phyloP scores from a whole-genome alignment of 2,329 filamentous ascomycete genomes.

The Aspergillus texensis region DNA sequence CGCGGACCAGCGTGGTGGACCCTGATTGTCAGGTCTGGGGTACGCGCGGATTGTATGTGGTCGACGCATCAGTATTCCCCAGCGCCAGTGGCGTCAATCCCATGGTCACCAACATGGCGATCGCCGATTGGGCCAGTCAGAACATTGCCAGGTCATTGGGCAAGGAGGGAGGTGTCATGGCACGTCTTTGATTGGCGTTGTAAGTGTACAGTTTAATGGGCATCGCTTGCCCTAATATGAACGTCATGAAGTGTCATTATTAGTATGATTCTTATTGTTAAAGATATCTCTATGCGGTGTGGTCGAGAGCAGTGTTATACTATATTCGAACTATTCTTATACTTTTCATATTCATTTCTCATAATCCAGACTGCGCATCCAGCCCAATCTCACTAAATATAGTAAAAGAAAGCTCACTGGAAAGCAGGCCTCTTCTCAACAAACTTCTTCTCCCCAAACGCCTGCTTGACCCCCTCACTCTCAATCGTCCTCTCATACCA shows the following conservation, averaged over 20 bases:
- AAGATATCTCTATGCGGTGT: neutral
- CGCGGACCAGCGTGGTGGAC: slow-evolving; percentile 49
- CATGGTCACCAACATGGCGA: slow-evolving; percentile 56
- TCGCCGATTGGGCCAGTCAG: slow-evolving; percentile 50
- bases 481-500: slow-evolving; percentile 28
- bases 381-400: neutral
- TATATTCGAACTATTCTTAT: neutral
- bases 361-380: neutral
- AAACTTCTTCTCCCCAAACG: slow-evolving; percentile 30
- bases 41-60: slow-evolving; percentile 49
- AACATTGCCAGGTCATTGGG: slow-evolving; percentile 39
- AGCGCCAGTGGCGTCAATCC: slow-evolving; percentile 56
- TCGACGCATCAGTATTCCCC: slow-evolving; percentile 54
- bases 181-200: slow-evolving; percentile 24
- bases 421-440: slow-evolving; percentile 21
- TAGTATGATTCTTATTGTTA: neutral
- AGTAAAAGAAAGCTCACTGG: neutral
- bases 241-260: neutral
- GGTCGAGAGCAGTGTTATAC: neutral
- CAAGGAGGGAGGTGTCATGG: slow-evolving; percentile 20
- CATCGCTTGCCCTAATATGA: neutral
- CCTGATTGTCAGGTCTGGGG: slow-evolving; percentile 51
- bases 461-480: slow-evolving; percentile 28
- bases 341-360: neutral
- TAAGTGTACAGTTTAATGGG: neutral